Evolutionary conservation across 768 basidiomycete genomes (phyloP), one percentile per base, ranked within the genome.

Genomic region (Pulveroboletus sp.): DNA sequence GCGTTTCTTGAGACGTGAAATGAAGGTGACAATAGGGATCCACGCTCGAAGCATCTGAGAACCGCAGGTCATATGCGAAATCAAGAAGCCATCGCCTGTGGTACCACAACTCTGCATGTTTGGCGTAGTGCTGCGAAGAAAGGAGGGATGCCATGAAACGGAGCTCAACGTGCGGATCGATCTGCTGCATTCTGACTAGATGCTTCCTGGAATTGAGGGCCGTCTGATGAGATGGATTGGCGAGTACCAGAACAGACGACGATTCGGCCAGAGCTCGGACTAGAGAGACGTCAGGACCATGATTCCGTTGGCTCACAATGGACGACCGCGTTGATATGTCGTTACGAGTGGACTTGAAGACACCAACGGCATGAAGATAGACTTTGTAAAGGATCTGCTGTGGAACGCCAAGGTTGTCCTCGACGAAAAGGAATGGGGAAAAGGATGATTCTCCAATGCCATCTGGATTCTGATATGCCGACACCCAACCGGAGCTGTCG

Each of bases 201-300:
- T 61, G 66, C 59, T 84, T 86, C 32, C 86, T 72, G 6, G 68
- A 55, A 58, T 87, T 85, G 32, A 86, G 66, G 3, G 84, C 84
- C 18, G 84, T 82, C 50, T 81, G 79, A 58, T 88, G 81, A 0
- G 81, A 82, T 30, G 86, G 81, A 64, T 87, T 88, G 33, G 77
- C 72, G 27, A 87, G 70, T 6, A 86, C 60, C n/a, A 87, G 69
- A 43, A 83, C 60, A 33, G 71, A 69, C 0, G 81, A 73, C 1
- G 75, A 71, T 40, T 57, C 58, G 6, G 61, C 56, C 18, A 73
- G 32, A 56, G 44, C 44, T 49, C 48, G 46, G 58, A 56, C 43
- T 6, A 49, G 31, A 4, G 53, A 47, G 10, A 39, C 8, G 6
- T 57, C 53, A 39, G 46, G 47, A 17, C 47, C 36, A 40, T 36